Base-by-base conservation (phyloP, 192 early-diverging fungal genomes). In the Lobosporangium transversale region DNA sequence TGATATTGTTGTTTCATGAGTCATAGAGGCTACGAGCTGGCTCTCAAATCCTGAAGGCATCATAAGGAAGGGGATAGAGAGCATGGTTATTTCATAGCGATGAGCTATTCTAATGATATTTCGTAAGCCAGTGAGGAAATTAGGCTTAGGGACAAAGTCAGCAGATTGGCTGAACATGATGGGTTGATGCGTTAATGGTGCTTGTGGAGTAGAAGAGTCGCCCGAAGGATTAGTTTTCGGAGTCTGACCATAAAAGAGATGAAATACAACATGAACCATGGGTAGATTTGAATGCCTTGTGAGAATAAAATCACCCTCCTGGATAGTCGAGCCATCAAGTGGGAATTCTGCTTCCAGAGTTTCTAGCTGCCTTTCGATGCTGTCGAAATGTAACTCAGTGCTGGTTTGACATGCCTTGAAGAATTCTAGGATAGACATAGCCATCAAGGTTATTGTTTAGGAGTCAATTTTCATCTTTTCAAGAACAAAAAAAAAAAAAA, bases 231-330 rank as follows among this genome's bases (percentile, higher is more conserved):
- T 8, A 31, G 12, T 29, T 14, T 10, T 17, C 11, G 50, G 2
- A 2, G 27, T 12, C 29, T 51, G 56, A 15, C 64, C 83, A 53
- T 91, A 82, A 44, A 94, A 79, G 44, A 94, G 68, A 52, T 93
- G 92, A 68, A 93, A 94, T 32, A 91, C 87, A 3, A 91, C 83
- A 58, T 94, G 91, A 21, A 86, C 78, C 50, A 88, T 66, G 9
- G 91, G 90, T 26, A 94, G 42, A 62, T 94, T 93, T 21, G 91
- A 91, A 69, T 94, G 93, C 29, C 82, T 62, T 15, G 93, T 93
- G 18, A 93, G 79, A 44, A 94, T 87, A 68, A 92, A 90, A 49
- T 92, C 89, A 9, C 90, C 88, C 75, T 66, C 59, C 7, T 49
- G 55, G 1, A 84, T 14, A 6, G 65, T 55, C 14, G 63, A 66